Percentiles rank a stretch among this genome's conserved stretches.
These are phyloP conservation scores for Microascus cirrosus DNA, from an alignment of 2,329 filamentous ascomycete species.

Conservation along the genomic window DNA sequence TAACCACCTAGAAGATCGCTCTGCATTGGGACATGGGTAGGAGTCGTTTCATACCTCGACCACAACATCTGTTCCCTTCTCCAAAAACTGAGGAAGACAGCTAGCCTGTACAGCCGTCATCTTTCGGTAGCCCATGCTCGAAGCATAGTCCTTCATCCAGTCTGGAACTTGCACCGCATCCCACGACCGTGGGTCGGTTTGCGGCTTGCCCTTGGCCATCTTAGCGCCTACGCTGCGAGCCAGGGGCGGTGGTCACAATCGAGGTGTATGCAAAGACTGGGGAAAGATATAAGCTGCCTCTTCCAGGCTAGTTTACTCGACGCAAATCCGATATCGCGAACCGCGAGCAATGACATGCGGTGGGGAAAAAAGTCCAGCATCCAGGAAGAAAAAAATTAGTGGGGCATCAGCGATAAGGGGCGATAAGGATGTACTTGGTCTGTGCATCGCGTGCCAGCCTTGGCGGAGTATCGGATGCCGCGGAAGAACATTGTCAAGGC, in stretches of 20 bases:
- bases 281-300: neutral
- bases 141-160: conserved; percentile 80
- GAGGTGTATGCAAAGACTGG: neutral
- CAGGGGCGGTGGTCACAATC: neutral
- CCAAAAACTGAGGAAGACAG: conserved; percentile 77
- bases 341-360: neutral
- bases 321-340: neutral
- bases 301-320: neutral
- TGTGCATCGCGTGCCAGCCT: neutral
- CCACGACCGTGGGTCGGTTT: conserved; percentile 36
- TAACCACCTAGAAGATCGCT: neutral
- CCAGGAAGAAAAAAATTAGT: neutral
- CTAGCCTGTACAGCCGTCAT: conserved; percentile 95
- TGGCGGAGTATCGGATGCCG: neutral
- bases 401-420: neutral
- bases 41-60: conserved; percentile 49
- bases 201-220: conserved; percentile 11
- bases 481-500: neutral
- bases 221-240: neutral
- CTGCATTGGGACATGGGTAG: neutral
- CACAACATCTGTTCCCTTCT: conserved; percentile 64
- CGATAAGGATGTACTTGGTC: neutral
- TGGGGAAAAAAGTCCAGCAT: neutral
- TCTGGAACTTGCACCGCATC: conserved; percentile 24
- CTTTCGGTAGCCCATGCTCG: conserved; percentile 72